Percentiles rank a stretch among this genome's conserved stretches.
Evolutionary conservation across 2,329 filamentous ascomycete species (phyloP).

Genomic region (Trichoderma guizhouense): DNA sequence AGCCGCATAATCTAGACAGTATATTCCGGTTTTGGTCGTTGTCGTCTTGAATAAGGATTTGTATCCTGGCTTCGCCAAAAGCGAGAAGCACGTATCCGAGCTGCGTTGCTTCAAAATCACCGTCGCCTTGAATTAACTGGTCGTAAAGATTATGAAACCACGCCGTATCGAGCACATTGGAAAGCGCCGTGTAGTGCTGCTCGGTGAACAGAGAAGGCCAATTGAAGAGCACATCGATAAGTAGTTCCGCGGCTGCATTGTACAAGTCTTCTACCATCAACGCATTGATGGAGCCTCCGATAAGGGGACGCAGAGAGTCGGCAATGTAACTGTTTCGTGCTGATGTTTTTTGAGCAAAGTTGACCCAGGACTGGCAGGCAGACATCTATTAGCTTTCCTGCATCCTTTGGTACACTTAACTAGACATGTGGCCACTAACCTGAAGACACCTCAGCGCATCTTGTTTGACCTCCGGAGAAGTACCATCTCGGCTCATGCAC

Average conservation of each 20-base stretch:
- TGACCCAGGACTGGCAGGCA: slow-evolving; percentile 62
- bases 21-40: slow-evolving; percentile 51
- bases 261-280: slow-evolving; percentile 58
- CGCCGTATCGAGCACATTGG: slow-evolving; percentile 56
- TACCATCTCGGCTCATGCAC: slow-evolving; percentile 33
- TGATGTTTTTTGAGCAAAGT: slow-evolving; percentile 66
- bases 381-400: background rate
- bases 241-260: slow-evolving; percentile 58
- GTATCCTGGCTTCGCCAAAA: slow-evolving; percentile 64
- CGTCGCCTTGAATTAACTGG: slow-evolving; percentile 55
- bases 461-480: slow-evolving; percentile 39
- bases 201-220: slow-evolving; percentile 61
- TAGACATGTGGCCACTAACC: slow-evolving; percentile 39
- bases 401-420: slow-evolving; percentile 25
- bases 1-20: slow-evolving; percentile 57
- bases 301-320: slow-evolving; percentile 56
- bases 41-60: slow-evolving; percentile 53
- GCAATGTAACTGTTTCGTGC: slow-evolving; percentile 55
- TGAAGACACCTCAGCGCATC: slow-evolving; percentile 61
- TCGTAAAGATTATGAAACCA: slow-evolving; percentile 58
- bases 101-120: slow-evolving; percentile 60
- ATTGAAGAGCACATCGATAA: slow-evolving; percentile 63
- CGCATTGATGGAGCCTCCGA: slow-evolving; percentile 58
- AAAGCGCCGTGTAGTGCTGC: slow-evolving; percentile 56
- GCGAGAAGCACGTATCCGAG: slow-evolving; percentile 66